Conservation (phyloP, 2,329 filamentous ascomycete genomes). For the Aaosphaeria arxii region DNA sequence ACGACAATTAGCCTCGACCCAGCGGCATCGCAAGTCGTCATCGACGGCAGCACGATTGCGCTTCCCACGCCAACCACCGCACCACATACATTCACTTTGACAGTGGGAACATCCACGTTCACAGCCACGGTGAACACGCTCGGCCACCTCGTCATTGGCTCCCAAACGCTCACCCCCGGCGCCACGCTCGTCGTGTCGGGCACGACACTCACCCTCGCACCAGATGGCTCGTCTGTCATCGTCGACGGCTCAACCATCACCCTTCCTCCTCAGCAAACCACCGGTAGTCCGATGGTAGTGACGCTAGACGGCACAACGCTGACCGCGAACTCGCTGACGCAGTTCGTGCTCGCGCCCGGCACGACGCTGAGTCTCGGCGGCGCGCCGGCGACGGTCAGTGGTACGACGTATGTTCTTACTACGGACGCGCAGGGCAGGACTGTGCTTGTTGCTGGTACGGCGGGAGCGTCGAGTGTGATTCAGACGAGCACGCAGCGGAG, state of each 20-base stretch:
- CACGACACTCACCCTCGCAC: not conserved
- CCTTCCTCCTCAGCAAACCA: too few species aligned
- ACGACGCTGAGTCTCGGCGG: not conserved
- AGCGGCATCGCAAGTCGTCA: not conserved
- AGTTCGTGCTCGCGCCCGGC: slow-evolving; percentile 3
- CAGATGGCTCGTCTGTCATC: not conserved
- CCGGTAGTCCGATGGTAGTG: not conserved
- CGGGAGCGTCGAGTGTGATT: not conserved
- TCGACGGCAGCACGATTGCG: not conserved
- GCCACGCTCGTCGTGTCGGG: too few species aligned
- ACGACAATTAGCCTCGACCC: slow-evolving; percentile 1
- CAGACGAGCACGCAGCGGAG: too few species aligned
- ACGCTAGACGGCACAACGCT: slow-evolving; percentile 4
- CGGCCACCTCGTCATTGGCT: not conserved
- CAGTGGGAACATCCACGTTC: not conserved
- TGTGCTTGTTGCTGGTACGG: not conserved
- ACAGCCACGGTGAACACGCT: not conserved
- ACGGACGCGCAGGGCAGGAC: not conserved
- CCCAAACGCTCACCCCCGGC: not conserved
- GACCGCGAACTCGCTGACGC: slow-evolving; percentile 4
- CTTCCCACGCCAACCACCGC: too few species aligned
- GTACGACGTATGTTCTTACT: not conserved
- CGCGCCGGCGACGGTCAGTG: not conserved
- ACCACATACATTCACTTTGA: too few species aligned
- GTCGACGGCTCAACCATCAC: slow-evolving; percentile 1